These are phyloP conservation scores for Lignosus rhinocerotis DNA, from an alignment of 1,284 basidiomycete genomes.

Conservation along the genomic window DNA sequence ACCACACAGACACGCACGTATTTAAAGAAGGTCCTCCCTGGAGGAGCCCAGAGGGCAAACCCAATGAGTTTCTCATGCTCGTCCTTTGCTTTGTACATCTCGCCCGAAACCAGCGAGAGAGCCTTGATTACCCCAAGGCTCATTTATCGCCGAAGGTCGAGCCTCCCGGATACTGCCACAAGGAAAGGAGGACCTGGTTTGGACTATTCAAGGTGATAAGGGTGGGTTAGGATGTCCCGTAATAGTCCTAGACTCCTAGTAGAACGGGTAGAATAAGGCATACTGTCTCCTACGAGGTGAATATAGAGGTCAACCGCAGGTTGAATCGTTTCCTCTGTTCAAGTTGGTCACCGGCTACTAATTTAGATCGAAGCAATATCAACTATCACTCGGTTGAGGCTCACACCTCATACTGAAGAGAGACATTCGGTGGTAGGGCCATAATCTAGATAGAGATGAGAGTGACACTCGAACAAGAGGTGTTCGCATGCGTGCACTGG, in stretches of 20 bases:
- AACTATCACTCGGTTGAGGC: neutral
- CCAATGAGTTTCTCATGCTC: constrained; percentile 11
- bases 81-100: constrained; percentile 15
- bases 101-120: neutral
- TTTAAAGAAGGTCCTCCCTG: neutral
- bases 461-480: no score
- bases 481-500: no score
- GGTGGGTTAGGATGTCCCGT: neutral
- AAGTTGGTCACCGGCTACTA: neutral
- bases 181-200: neutral
- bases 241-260: no score
- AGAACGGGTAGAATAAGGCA: no score
- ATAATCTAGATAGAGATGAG: no score
- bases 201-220: neutral
- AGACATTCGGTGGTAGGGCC: neutral
- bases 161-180: neutral
- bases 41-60: constrained; percentile 2
- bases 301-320: neutral
- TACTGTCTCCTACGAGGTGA: neutral
- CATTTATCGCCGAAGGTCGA: neutral
- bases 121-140: neutral
- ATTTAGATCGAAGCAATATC: neutral
- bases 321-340: neutral
- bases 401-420: neutral
- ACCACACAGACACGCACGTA: neutral